These are phyloP conservation scores for Heterobasidion parviporum DNA, from an alignment of 1,284 basidiomycete species.

Conservation along the genomic window DNA sequence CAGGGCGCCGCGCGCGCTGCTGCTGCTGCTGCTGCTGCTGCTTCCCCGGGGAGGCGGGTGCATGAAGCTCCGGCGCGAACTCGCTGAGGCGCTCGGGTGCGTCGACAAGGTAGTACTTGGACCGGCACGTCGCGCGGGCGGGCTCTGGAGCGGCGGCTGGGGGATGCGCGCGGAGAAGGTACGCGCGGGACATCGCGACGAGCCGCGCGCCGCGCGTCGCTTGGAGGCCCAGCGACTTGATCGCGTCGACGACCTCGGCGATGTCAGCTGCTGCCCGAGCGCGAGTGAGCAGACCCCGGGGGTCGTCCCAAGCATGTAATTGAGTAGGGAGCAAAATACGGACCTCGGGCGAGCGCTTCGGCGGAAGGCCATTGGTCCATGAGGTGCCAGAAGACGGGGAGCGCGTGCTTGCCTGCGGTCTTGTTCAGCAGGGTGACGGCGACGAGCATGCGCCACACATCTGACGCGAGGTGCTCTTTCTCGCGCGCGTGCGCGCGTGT, in stretches of 20 bases:
- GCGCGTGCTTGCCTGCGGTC: constrained; percentile 40
- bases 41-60: neutral
- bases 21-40: no score
- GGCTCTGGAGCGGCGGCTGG: neutral
- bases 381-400: constrained; percentile 49
- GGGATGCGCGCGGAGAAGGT: constrained; percentile 12
- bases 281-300: no score
- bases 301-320: no score
- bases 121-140: neutral
- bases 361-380: constrained; percentile 46
- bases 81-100: neutral
- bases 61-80: neutral
- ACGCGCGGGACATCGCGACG: constrained; percentile 36
- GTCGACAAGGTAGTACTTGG: neutral
- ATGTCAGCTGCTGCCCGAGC: constrained; percentile 17
- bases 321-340: neutral
- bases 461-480: constrained; percentile 13
- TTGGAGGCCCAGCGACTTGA: constrained; percentile 46
- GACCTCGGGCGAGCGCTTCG: constrained; percentile 40
- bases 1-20: constrained; percentile 23
- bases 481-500: neutral
- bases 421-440: constrained; percentile 50
- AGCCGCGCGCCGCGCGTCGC: constrained; percentile 42
- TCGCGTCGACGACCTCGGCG: constrained; percentile 29
- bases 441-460: constrained; percentile 49